Evolutionary conservation across 2,329 filamentous ascomycete species (phyloP), one percentile per base, ranked within the genome.

Genomic region (Claviceps spartinae): DNA sequence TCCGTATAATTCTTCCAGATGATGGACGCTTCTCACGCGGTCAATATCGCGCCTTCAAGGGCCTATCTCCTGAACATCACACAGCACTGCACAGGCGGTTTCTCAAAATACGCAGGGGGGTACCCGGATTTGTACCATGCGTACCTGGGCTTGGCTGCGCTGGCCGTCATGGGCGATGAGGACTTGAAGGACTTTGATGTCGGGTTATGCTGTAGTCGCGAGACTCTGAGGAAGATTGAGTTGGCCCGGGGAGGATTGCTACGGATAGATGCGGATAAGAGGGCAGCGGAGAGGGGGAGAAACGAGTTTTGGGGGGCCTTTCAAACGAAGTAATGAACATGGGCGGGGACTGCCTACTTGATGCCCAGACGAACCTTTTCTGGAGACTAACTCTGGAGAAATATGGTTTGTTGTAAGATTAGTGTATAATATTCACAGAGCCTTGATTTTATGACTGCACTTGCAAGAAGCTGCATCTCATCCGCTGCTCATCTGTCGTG

Each of bases 121-220:
- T 78, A 78, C 45, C 86, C 86, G 13, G 86, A 88, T 70, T 74
- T 97, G 26, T 88, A 95, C 59, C 93, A 98, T 64, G 86, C 86
- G 0, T 96, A 90, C 64, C 77, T 97, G 34, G 93, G 89, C 0
- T 76, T 97, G 37, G 86, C 88, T 2, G 84, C 86, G 1, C 72
- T 98, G 41, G 81, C 84, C 0, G 77, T 87, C 16, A 78, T 89
- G 65, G 80, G 81, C 7, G 86, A 95, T 58, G 65, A 75, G 1
- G 79, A 79, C 0, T 64, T 97, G 40, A 85, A 83, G 56, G 68
- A 72, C 20, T 75, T 95, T 48, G 88, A 97, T 64, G 76, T 85
- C 0, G 78, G 78, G 1, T 70, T 96, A 49, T 95, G 88, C 61
- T 79, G 91, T 41, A 89, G 85, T 57, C 69, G 75, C 26, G 76